Conservation (phyloP, 805 yeast species). For the Wickerhamomyces rabaulensis region DNA sequence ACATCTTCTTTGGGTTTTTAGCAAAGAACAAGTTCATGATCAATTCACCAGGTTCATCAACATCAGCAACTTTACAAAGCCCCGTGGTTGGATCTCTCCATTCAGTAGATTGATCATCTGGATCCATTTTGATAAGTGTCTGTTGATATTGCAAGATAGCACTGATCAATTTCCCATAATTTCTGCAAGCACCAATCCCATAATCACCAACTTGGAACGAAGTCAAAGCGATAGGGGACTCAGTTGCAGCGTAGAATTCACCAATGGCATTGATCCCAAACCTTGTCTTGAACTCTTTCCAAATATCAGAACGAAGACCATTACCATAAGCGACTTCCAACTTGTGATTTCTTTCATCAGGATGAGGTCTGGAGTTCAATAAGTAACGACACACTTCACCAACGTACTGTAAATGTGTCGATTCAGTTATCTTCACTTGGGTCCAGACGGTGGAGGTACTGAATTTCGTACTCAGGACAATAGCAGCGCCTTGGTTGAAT, state of each 20-base stretch:
- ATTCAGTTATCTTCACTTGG: constrained; percentile 62
- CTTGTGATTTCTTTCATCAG: constrained; percentile 57
- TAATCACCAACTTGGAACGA: constrained; percentile 69
- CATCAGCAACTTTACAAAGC: constrained; percentile 45
- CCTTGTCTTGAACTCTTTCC: constrained; percentile 74
- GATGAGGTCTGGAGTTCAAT: constrained; percentile 57
- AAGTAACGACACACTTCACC: constrained; percentile 93
- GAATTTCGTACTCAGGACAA: constrained; percentile 75
- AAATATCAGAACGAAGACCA: constrained; percentile 84
- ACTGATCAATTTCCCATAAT: constrained; percentile 60
- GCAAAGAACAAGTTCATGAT: constrained; percentile 68
- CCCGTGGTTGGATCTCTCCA: constrained; percentile 68
- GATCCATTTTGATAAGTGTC: constrained; percentile 67
- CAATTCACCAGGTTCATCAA: constrained; percentile 81
- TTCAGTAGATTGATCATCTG: constrained; percentile 67
- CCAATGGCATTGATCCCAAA: constrained; percentile 74
- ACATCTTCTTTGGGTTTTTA: constrained; percentile 61
- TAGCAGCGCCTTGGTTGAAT: constrained; percentile 61
- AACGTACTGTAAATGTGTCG: constrained; percentile 87
- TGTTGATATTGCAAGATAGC: constrained; percentile 48
- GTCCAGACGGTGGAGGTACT: constrained; percentile 87
- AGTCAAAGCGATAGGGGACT: constrained; percentile 84
- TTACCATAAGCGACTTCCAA: constrained; percentile 81
- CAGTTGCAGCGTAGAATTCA: constrained; percentile 93
- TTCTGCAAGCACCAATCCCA: constrained; percentile 87